These are phyloP conservation scores for Yamadazyma oceani DNA, from an alignment of 1,139 yeast species.

Conservation along the genomic window DNA sequence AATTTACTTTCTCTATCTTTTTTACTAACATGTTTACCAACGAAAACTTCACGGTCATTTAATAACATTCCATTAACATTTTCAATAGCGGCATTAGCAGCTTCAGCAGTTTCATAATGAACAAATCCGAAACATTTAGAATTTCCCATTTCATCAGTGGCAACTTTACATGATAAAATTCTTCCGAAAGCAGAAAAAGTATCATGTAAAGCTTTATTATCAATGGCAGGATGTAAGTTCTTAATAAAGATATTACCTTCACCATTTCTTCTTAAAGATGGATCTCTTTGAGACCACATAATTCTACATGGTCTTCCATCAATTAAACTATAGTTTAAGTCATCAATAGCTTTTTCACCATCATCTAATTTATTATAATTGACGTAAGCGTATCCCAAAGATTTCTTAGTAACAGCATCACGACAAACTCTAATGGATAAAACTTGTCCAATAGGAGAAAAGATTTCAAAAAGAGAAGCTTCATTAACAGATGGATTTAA, in stretches of 20 bases:
- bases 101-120: conserved; percentile 91
- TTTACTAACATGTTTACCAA: conserved; percentile 90
- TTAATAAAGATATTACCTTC: conserved; percentile 97
- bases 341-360: conserved; percentile 94
- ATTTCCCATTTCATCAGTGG: conserved; percentile 87
- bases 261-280: conserved; percentile 92
- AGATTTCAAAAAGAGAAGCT: conserved; percentile 91
- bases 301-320: conserved; percentile 98
- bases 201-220: conserved; percentile 98
- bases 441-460: conserved; percentile 94
- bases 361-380: conserved; percentile 89
- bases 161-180: conserved; percentile 96
- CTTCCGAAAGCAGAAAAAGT: conserved; percentile 97
- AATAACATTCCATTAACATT: conserved; percentile 98
- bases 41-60: conserved; percentile 95
- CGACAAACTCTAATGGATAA: conserved; percentile 98
- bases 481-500: conserved; percentile 91
- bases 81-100: conserved; percentile 94
- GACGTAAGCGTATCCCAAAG: conserved; percentile 97
- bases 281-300: conserved; percentile 99
- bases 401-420: conserved; percentile 95
- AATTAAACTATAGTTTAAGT: conserved; percentile 89
- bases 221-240: conserved; percentile 97
- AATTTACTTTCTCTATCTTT: conserved; percentile 95
- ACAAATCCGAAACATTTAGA: conserved; percentile 98